Conservation (phyloP, 2,329 filamentous ascomycete genomes). For the Penicillium paneum region DNA sequence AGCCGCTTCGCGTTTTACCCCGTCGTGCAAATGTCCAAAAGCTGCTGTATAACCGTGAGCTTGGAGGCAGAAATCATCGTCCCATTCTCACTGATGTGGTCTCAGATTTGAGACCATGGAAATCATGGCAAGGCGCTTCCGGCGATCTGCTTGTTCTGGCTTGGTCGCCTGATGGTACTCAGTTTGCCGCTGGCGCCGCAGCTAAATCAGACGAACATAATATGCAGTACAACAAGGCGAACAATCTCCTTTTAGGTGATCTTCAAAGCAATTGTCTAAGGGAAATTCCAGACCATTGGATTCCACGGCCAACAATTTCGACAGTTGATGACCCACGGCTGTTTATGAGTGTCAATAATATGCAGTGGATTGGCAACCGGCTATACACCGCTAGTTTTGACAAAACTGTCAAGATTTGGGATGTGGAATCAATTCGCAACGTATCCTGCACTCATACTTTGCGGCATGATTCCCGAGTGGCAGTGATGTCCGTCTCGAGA, state of each 20-base stretch:
- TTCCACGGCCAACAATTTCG: conserved; percentile 40
- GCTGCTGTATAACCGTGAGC: conserved; percentile 32
- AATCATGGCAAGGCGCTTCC: conserved; percentile 56
- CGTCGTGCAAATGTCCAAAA: conserved; percentile 3
- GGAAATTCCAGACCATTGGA: conserved; percentile 55
- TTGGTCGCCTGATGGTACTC: conserved; percentile 55
- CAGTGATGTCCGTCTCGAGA: conserved; percentile 49
- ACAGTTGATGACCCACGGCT: conserved; percentile 51
- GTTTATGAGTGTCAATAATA: conserved; percentile 56
- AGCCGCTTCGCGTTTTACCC: neutral
- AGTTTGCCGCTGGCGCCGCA: conserved; percentile 57
- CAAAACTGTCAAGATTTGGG: conserved; percentile 56
- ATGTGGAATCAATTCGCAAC: conserved; percentile 29
- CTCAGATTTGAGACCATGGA: conserved; percentile 44
- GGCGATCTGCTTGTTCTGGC: conserved; percentile 56
- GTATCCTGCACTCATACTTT: conserved; percentile 37
- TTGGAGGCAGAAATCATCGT: conserved; percentile 14
- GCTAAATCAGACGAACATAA: conserved; percentile 54
- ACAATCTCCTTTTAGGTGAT: conserved; percentile 57
- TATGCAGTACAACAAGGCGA: conserved; percentile 59
- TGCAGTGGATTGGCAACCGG: conserved; percentile 50
- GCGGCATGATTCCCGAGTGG: conserved; percentile 48
- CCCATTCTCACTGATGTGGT: conserved; percentile 26
- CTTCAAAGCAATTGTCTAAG: conserved; percentile 40
- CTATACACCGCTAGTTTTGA: conserved; percentile 58